Conservation (phyloP, 495 filamentous ascomycete genomes). For the Podospora bellae-mahoneyi region DNA sequence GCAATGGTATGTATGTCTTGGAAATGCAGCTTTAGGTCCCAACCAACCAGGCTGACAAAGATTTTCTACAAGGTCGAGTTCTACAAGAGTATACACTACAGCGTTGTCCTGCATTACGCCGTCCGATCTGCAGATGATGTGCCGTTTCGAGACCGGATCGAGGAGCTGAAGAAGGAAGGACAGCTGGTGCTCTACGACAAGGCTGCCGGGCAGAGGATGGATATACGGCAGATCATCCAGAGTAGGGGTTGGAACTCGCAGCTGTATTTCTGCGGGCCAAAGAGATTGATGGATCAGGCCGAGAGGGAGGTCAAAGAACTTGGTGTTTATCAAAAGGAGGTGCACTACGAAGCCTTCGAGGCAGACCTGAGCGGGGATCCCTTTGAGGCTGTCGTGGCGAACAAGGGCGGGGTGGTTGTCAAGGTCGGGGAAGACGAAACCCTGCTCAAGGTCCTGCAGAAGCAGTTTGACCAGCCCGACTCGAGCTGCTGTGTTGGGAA, state of each 20-base stretch:
- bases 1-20: conserved; percentile 13
- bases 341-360: conserved; percentile 56
- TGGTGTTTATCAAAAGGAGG: conserved; percentile 42
- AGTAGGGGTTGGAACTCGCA: conserved; percentile 45
- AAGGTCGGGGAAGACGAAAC: conserved; percentile 43
- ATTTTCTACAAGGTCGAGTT: conserved; percentile 20
- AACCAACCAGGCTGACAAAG: not conserved
- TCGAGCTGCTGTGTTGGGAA: conserved; percentile 57
- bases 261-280: conserved; percentile 54
- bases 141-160: conserved; percentile 43
- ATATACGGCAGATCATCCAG: conserved; percentile 41
- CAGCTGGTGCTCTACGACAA: conserved; percentile 46
- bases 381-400: conserved; percentile 50
- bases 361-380: conserved; percentile 52
- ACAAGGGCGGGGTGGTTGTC: conserved; percentile 28
- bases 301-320: conserved; percentile 31
- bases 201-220: conserved; percentile 44
- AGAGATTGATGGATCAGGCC: conserved; percentile 49
- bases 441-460: conserved; percentile 42
- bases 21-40: not conserved
- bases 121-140: conserved; percentile 45
- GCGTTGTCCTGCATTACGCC: conserved; percentile 46
- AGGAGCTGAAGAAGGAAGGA: conserved; percentile 31
- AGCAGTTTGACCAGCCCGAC: conserved; percentile 42
- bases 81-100: conserved; percentile 43